A percentile compares a stretch with the other conserved stretches of the same genome.
Evolutionary conservation across 1,284 basidiomycete species (phyloP).

Genomic region (Heliocybe sulcata): DNA sequence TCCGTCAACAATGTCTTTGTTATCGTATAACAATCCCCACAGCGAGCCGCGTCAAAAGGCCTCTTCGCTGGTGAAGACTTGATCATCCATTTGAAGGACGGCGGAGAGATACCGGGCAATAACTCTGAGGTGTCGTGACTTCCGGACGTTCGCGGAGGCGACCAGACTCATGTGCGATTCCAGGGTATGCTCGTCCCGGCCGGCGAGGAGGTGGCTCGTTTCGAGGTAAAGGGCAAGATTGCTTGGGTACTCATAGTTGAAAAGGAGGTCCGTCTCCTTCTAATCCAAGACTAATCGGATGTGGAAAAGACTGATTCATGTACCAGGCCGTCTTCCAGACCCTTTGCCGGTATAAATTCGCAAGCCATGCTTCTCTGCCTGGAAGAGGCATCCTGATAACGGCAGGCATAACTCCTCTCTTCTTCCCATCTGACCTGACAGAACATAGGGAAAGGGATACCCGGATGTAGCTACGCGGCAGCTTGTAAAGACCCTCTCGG

Average conservation of each 20-base stretch:
- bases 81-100: constrained; percentile 47
- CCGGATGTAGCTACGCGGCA: constrained; percentile 87
- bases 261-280: constrained; percentile 64
- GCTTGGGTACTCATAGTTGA: constrained; percentile 83
- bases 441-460: constrained; percentile 89
- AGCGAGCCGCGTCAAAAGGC: constrained; percentile 87
- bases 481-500: constrained; percentile 64
- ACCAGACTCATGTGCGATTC: background rate
- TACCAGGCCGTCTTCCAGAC: constrained; percentile 83
- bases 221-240: constrained; percentile 46
- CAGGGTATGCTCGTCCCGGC: constrained; percentile 74
- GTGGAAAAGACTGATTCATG: background rate
- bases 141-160: background rate
- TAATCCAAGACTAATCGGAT: background rate
- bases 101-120: constrained; percentile 40
- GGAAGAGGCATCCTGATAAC: constrained; percentile 69
- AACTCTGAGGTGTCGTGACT: constrained; percentile 44
- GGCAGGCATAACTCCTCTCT: constrained; percentile 26
- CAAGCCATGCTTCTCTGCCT: constrained; percentile 36
- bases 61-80: constrained; percentile 68
- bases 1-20: constrained; percentile 8
- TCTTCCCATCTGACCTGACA: background rate
- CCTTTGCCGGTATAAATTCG: constrained; percentile 52
- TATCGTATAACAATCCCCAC: no score
- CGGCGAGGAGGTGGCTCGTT: constrained; percentile 57